Evolutionary conservation across 441 rosid species (phyloP), one percentile per base, ranked within the genome.

Genomic region (Pelargonium myrrhifolium): DNA sequence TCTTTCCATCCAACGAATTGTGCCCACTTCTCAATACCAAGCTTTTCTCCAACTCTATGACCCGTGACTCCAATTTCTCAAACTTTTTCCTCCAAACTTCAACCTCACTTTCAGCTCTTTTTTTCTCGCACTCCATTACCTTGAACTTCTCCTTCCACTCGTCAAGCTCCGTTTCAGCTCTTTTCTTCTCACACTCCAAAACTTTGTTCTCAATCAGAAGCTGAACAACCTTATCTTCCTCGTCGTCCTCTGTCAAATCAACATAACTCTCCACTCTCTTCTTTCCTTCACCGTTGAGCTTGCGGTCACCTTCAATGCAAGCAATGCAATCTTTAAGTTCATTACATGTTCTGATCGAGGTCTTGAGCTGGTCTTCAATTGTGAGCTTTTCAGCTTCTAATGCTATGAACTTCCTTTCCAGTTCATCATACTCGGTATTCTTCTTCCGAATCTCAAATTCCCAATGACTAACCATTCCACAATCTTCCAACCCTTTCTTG

Each of bases 21-120:
- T 64, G 66, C 15, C 63, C 71, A 63, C 22, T 65, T 60, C 43
- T 68, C 71, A 66, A 9, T 1, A 22, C 71, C 60, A 53, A 35
- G 17, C 62, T 14, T 1, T 70, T 78, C 60, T 75, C 73, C 75
- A 78, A 21, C 71, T 64, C 72, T 4, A 49, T 64, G 56, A 78
- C 68, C 37, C 65, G 9, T 9, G 75, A 80, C 62, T 73, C 82
- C 72, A 90, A 72, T 62, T 79, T 81, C 78, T 69, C 76, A 64
- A 74, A 81, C 78, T 76, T 86, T 37, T 24, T 61, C 79, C 79
- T 89, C 90, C 87, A 85, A 21, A 60, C 59, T 74, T 78, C 74
- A 14, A 75, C 74, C 39, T 83, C 79, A 2, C 21, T 74, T 78
- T 80, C 88, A 63, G 84, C 87, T 68, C 15, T 56, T 37, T 72